phyloP scores from a whole-genome alignment of 1,284 basidiomycete genomes.

The Filobasidium uniguttulatum region DNA sequence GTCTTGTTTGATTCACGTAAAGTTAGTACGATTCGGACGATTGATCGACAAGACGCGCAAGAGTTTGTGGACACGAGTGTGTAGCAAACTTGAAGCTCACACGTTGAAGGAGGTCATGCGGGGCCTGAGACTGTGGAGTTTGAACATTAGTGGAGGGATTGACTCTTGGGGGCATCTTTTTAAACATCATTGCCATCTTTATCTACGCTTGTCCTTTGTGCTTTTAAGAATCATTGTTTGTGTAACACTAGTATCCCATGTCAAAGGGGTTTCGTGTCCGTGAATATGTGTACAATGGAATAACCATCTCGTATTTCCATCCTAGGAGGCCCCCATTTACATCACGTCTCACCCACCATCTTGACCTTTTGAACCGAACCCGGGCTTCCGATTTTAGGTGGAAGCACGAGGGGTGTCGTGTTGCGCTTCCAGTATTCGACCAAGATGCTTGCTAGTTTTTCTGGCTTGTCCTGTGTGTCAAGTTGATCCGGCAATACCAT shows the following conservation, averaged over 20 bases:
- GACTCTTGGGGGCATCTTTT: too few relatives aligned
- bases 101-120: too few relatives aligned
- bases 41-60: slow-evolving; percentile 31
- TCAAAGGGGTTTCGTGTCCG: too few relatives aligned
- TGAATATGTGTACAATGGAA: too few relatives aligned
- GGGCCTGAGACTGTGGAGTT: too few relatives aligned
- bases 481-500: slow-evolving; percentile 1
- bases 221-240: too few relatives aligned
- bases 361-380: slow-evolving; percentile 9
- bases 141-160: too few relatives aligned
- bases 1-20: slow-evolving; percentile 97
- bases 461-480: slow-evolving; percentile 61
- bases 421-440: slow-evolving; percentile 86
- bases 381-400: slow-evolving; percentile 33
- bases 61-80: slow-evolving; percentile 25
- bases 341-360: slow-evolving; percentile 13
- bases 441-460: slow-evolving; percentile 58
- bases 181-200: too few relatives aligned
- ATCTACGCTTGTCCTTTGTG: too few relatives aligned
- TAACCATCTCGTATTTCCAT: too few relatives aligned
- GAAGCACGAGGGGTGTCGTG: slow-evolving; percentile 50
- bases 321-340: too few relatives aligned
- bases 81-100: not conserved
- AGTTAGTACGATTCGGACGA: slow-evolving; percentile 45
- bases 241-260: too few relatives aligned